phyloP scores from a whole-genome alignment of 805 yeast species.

The Metschnikowia colocasiae region DNA sequence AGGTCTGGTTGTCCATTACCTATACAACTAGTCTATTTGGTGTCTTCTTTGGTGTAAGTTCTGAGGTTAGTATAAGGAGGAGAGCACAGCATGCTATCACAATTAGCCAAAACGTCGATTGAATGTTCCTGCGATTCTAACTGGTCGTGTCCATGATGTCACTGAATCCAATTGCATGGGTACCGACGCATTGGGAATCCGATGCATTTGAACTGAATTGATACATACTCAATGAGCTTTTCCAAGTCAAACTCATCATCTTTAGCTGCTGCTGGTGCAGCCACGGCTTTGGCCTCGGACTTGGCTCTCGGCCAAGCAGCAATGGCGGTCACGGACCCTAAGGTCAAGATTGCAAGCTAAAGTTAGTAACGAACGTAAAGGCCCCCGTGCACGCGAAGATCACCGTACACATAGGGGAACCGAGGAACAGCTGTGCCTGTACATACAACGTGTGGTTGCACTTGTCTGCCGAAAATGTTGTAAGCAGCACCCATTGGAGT shows the following conservation, averaged over 20 bases:
- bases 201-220: too few species aligned
- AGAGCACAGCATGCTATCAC: too few species aligned
- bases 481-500: conserved; percentile 39
- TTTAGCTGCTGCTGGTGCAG: conserved; percentile 23
- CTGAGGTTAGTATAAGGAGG: conserved; percentile 22
- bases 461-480: conserved; percentile 43
- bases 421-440: neutral
- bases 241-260: conserved; percentile 44
- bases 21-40: conserved; percentile 24
- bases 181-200: too few species aligned
- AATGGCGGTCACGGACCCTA: conserved; percentile 37
- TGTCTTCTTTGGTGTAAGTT: conserved; percentile 41
- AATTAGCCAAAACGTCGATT: too few species aligned
- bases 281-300: conserved; percentile 20
- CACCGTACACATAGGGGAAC: too few species aligned
- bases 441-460: conserved; percentile 44
- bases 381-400: too few species aligned
- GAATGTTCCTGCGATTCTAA: too few species aligned
- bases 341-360: conserved; percentile 42
- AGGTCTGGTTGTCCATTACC: neutral
- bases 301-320: conserved; percentile 37
- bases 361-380: conserved; percentile 11
- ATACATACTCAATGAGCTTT: conserved; percentile 40
- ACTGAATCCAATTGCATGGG: too few species aligned
- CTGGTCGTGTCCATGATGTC: too few species aligned